Evolutionary conservation across 129 eudicot genomes (phyloP).

Genomic region (Heracleum sosnowskyi): DNA sequence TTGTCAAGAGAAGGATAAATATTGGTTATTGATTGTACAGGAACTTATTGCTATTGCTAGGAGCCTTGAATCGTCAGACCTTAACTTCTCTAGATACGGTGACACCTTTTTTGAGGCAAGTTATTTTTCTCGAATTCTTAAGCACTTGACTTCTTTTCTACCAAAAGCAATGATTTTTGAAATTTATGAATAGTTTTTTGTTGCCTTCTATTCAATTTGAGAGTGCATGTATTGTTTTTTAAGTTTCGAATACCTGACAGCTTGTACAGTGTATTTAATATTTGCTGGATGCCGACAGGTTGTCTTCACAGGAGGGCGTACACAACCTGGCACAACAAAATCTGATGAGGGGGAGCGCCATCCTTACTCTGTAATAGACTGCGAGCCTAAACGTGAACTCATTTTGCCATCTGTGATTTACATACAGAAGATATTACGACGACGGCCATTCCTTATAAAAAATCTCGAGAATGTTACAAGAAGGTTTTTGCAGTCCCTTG

Average conservation of each 20-base stretch:
- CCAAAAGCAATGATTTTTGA: neutral
- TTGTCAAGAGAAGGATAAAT: neutral
- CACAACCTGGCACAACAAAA: conserved; percentile 95
- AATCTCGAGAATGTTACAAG: conserved; percentile 97
- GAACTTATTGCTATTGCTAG: conserved; percentile 97
- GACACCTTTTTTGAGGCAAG: conserved; percentile 96
- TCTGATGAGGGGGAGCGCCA: conserved; percentile 99
- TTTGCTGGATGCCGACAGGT: conserved; percentile 41
- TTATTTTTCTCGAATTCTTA: neutral
- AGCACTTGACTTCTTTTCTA: neutral
- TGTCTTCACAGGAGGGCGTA: conserved; percentile 87
- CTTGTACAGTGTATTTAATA: neutral
- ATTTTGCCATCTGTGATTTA: conserved; percentile 86
- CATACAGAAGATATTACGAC: conserved; percentile 81
- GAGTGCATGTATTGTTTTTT: neutral
- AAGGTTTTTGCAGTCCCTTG: conserved; percentile 87
- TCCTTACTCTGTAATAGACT: conserved; percentile 64
- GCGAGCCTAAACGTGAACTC: conserved; percentile 76
- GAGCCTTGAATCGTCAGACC: conserved; percentile 92
- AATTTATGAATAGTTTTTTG: neutral
- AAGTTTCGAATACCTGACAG: neutral
- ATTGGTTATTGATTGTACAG: conserved; percentile 27
- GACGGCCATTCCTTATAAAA: conserved; percentile 89
- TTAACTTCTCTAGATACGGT: conserved; percentile 92
- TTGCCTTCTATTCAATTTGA: neutral